phyloP scores from a whole-genome alignment of 140 eudicot species.

The Cichorium intybus region DNA sequence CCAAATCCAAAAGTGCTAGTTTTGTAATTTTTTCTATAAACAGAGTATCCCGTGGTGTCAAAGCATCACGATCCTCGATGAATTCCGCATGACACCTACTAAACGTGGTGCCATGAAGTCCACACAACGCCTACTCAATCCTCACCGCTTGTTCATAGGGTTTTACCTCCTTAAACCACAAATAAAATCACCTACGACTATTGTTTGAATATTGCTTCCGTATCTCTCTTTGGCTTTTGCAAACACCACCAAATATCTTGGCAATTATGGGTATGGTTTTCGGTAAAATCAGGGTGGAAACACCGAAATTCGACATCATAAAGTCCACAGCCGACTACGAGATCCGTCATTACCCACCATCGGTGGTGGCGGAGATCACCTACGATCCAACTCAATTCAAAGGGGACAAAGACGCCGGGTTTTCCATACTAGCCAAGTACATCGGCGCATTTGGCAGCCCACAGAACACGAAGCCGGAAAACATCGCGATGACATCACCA shows the following conservation, averaged over 20 bases:
- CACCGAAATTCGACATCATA: constrained; percentile 59
- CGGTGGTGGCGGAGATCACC: constrained; percentile 69
- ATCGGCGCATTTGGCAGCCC: constrained; percentile 82
- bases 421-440: constrained; percentile 66
- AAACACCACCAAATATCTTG: neutral
- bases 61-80: no score
- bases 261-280: constrained; percentile 65
- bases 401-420: constrained; percentile 80
- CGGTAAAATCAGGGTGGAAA: constrained; percentile 70
- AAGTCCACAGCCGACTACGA: constrained; percentile 58
- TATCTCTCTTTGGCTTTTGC: neutral
- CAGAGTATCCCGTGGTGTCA: no score
- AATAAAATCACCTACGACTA: neutral
- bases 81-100: neutral
- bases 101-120: constrained; percentile 24
- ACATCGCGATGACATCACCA: constrained; percentile 42
- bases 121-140: constrained; percentile 12
- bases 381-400: constrained; percentile 68
- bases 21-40: no score
- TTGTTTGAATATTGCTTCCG: neutral
- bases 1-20: no score
- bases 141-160: constrained; percentile 17
- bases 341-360: constrained; percentile 70
- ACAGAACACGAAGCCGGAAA: constrained; percentile 56
- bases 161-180: neutral